Base-by-base conservation (phyloP, 2,329 filamentous ascomycete species). In the Xylaria sp. region DNA sequence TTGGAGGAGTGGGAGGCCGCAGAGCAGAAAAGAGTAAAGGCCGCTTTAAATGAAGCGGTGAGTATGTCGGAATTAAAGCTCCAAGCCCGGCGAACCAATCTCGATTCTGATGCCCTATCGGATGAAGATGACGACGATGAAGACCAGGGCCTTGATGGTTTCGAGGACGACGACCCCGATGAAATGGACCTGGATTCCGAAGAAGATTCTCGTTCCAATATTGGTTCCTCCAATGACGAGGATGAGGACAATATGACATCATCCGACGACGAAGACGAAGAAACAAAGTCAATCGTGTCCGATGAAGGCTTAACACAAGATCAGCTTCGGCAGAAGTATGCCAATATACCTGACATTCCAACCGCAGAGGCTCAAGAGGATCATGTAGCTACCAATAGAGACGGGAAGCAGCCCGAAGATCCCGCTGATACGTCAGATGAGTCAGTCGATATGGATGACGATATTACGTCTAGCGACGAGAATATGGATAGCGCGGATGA, bases 11-110 rank as follows among this genome's bases (percentile, higher is more conserved):
- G 87, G 87, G 85, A 90, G 67, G 86, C 83, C 1, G 85, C 87
- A 65, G 87, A 89, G 71, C 84, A 89, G 70, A 83, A 79, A 72
- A 84, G 84, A 68, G 84, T 85, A 73, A 88, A 84, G 77, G 88
- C 86, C 72, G 92, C 88, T 51, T 83, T 91, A 71, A 92, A 89
- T 70, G 87, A 89, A 78, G 91, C 87, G 70, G 89, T 91, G 70
- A 90, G 89, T 64, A 82, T 89, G 60, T 91, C 89, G 0, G 89
- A 90, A 64, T 84, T 86, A 69, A 87, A 90, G 70, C 78, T 91
- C 1, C 86, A 89, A 67, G 86, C 87, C 15, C 82, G 87, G n/a
- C 82, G 80, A 58, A 76, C 79, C 2, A 82, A 81, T 17, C 68
- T 82, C 4, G 87, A 86, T 61, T 86, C 84, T 0, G 86, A 88